Percentiles rank a stretch among this genome's conserved stretches.
Conservation (phyloP, 331 rosid genomes). For the Saraca asoca region DNA sequence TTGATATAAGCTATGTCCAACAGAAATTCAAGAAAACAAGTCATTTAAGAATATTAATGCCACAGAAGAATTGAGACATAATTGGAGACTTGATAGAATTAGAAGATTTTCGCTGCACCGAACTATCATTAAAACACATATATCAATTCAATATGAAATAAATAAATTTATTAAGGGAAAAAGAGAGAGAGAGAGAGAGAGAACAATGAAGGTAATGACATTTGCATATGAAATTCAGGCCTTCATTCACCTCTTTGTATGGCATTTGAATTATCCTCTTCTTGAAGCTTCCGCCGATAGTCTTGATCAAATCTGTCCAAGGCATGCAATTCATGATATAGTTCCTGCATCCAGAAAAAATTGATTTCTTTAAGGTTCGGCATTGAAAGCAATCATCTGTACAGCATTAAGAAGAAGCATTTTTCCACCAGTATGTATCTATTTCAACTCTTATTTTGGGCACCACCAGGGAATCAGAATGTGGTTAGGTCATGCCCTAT, state of each 20-base stretch:
- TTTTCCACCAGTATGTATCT: neutral
- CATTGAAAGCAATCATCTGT: slow-evolving; percentile 11
- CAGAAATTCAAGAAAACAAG: neutral
- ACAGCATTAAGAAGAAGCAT: slow-evolving; percentile 13
- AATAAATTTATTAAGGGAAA: slow-evolving; percentile 1
- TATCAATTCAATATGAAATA: slow-evolving; percentile 24
- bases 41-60: neutral
- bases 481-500: neutral
- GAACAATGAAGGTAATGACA: neutral
- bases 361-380: slow-evolving; percentile 24
- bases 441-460: neutral
- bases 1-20: neutral
- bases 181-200: no score
- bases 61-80: neutral
- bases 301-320: slow-evolving; percentile 98
- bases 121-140: slow-evolving; percentile 6
- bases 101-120: slow-evolving; percentile 5
- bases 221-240: slow-evolving; percentile 23
- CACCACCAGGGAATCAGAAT: neutral
- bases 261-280: slow-evolving; percentile 84
- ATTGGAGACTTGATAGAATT: slow-evolving; percentile 20
- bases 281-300: slow-evolving; percentile 87
- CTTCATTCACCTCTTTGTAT: slow-evolving; percentile 73
- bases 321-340: slow-evolving; percentile 94
- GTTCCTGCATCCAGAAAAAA: slow-evolving; percentile 60